Evolutionary conservation across 1,139 yeast species (phyloP), one percentile per base, ranked within the genome.

Genomic region (Yamadazyma oceani): DNA sequence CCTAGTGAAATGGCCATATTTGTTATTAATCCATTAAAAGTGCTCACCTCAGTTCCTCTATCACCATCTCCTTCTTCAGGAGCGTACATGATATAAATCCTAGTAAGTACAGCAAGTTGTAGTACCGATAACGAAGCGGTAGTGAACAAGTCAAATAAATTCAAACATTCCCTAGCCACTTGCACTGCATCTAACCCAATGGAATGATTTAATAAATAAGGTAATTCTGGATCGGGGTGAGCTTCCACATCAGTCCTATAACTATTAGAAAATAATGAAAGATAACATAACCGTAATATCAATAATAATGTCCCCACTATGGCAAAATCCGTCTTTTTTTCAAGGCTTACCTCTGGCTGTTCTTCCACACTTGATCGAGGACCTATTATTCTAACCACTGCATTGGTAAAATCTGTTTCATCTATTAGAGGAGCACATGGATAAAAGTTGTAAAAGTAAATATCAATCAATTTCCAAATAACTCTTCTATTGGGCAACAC

Each of bases 1-100:
- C 81, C 82, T 40, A 76, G 49, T 2, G 70, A 55, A 34, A 61
- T 55, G 0, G 75, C 75, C 58, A 66, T 64, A 37, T 69, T 68
- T 8, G 61, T 49, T 26, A 75, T 45, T 34, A 69, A 43, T 2
- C 70, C 72, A 38, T 57, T 66, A 38, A 58, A 60, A 2, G 65
- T 55, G 31, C 55, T 57, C 1, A 71, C 63, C 45, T 74, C 78
- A 8, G 77, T 75, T 25, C 78, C 81, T 42, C 75, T 78, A 3
- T 64, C 62, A 12, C 61, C 62, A 34, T 67, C 69, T 12, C 80
- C 78, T 46, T 74, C 78, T 49, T 75, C 80, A 1, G 79, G 80
- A 0, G 80, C 66, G 43, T 57, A 49, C 34, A 54, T 50, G 32
- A 64, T 67, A 51, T 75, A 75, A 13, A 62, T 43, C 40, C 78